Evolutionary conservation across 495 filamentous ascomycete genomes (phyloP).

Genomic region (Bacidia rubella): DNA sequence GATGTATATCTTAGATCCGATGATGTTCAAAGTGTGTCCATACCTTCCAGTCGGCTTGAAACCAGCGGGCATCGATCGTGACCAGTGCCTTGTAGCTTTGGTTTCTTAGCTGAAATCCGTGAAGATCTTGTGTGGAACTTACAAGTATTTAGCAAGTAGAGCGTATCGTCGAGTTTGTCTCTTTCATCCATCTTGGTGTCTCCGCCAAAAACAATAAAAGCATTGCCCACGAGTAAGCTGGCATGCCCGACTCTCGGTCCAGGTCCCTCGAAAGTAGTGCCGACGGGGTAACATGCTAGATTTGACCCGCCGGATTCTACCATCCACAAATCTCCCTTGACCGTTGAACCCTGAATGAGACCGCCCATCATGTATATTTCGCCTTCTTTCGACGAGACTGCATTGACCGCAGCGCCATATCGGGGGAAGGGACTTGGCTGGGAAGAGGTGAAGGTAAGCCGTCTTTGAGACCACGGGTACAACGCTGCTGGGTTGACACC

Average conservation of each 20-base stretch:
- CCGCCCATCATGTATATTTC: constrained; percentile 98
- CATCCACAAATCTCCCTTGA: constrained; percentile 97
- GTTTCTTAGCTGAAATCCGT: constrained; percentile 4
- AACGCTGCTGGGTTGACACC: constrained; percentile 43
- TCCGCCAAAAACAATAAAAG: constrained; percentile 97
- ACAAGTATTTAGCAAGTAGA: constrained; percentile 98
- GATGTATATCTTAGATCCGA: constrained; percentile 91
- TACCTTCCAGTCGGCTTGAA: constrained; percentile 80
- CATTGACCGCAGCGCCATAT: constrained; percentile 94
- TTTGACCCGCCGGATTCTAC: constrained; percentile 75
- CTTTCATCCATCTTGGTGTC: constrained; percentile 93
- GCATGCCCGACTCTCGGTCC: constrained; percentile 93
- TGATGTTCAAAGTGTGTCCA: constrained; percentile 88
- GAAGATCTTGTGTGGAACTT: constrained; percentile 25
- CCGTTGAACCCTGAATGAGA: constrained; percentile 80
- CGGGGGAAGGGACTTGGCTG: constrained; percentile 86
- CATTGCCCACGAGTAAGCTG: constrained; percentile 90
- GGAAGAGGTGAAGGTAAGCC: constrained; percentile 69
- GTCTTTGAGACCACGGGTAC: constrained; percentile 92
- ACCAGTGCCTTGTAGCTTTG: constrained; percentile 88
- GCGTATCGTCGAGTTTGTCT: constrained; percentile 82
- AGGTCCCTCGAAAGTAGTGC: constrained; percentile 84
- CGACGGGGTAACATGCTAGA: constrained; percentile 80
- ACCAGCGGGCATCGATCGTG: constrained; percentile 72
- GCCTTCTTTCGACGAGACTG: constrained; percentile 85